Evolutionary conservation across 805 yeast species (phyloP).

Genomic region (Candida cerambycidarum): DNA sequence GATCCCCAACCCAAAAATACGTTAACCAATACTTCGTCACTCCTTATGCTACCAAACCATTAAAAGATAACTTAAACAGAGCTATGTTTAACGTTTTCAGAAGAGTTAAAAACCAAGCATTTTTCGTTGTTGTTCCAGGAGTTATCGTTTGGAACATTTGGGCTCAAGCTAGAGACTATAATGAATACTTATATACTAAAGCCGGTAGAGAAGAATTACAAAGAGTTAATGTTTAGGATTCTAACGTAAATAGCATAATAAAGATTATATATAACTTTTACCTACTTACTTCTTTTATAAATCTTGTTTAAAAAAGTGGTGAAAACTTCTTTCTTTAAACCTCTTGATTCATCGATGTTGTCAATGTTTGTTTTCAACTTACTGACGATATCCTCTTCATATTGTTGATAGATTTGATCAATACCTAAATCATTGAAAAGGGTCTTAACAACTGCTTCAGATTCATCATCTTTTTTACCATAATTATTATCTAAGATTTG

Average conservation of each 20-base stretch:
- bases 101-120: constrained; percentile 83
- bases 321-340: constrained; percentile 88
- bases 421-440: constrained; percentile 74
- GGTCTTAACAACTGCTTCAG: constrained; percentile 69
- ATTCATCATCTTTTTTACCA: constrained; percentile 72
- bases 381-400: constrained; percentile 76
- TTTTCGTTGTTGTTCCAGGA: constrained; percentile 77
- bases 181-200: constrained; percentile 92
- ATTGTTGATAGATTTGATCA: constrained; percentile 67
- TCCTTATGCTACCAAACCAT: constrained; percentile 89
- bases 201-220: constrained; percentile 95
- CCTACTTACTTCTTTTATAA: constrained; percentile 86
- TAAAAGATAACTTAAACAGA: constrained; percentile 80
- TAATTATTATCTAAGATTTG: constrained; percentile 79
- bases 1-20: constrained; percentile 85
- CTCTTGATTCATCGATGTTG: constrained; percentile 83
- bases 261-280: not conserved
- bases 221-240: constrained; percentile 49
- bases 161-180: constrained; percentile 85
- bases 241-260: not conserved
- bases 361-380: constrained; percentile 65
- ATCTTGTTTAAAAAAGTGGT: constrained; percentile 83
- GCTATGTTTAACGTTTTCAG: constrained; percentile 92
- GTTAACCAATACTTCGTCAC: constrained; percentile 87
- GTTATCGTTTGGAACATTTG: constrained; percentile 82